Percentiles rank a stretch among this genome's conserved stretches.
Evolutionary conservation across 2,329 filamentous ascomycete species (phyloP).

Genomic region (Xylariaceae sp.): DNA sequence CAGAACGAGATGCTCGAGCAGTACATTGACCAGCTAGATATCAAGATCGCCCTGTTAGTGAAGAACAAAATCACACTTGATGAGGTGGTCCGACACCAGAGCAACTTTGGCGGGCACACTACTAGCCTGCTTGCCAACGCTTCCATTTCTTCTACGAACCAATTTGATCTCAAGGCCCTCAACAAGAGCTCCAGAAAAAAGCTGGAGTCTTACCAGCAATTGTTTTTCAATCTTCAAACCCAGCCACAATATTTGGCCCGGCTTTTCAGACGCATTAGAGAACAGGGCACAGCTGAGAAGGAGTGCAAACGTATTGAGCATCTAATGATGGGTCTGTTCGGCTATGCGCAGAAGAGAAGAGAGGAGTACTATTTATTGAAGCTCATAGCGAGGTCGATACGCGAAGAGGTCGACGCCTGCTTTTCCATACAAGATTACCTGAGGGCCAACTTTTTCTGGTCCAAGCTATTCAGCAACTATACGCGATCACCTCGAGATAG

Average conservation of each 20-base stretch:
- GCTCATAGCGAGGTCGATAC: conserved; percentile 78
- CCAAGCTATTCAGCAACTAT: conserved; percentile 83
- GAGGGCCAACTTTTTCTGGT: conserved; percentile 91
- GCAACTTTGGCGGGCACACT: conserved; percentile 89
- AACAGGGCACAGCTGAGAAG: conserved; percentile 84
- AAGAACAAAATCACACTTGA: conserved; percentile 99
- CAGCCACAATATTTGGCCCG: conserved; percentile 93
- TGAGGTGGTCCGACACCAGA: conserved; percentile 95
- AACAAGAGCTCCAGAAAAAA: conserved; percentile 97
- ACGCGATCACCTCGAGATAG: conserved; percentile 88
- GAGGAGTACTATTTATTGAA: conserved; percentile 97
- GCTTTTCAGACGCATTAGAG: conserved; percentile 81
- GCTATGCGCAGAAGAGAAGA: conserved; percentile 92
- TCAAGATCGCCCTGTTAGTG: conserved; percentile 96
- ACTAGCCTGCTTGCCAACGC: conserved; percentile 83
- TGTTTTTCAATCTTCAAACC: conserved; percentile 96
- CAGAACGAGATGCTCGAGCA: conserved; percentile 97
- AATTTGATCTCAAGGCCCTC: conserved; percentile 93
- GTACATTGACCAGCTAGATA: conserved; percentile 97
- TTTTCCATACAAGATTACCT: conserved; percentile 79
- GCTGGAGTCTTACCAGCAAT: conserved; percentile 93
- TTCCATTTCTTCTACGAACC: conserved; percentile 86
- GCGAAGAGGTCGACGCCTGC: conserved; percentile 80
- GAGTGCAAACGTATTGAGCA: conserved; percentile 92
- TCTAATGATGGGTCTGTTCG: conserved; percentile 94